A percentile compares a stretch with the other conserved stretches of the same genome.
Evolutionary conservation across 805 yeast genomes (phyloP).

Genomic region (Saccharomycopsis olivae): DNA sequence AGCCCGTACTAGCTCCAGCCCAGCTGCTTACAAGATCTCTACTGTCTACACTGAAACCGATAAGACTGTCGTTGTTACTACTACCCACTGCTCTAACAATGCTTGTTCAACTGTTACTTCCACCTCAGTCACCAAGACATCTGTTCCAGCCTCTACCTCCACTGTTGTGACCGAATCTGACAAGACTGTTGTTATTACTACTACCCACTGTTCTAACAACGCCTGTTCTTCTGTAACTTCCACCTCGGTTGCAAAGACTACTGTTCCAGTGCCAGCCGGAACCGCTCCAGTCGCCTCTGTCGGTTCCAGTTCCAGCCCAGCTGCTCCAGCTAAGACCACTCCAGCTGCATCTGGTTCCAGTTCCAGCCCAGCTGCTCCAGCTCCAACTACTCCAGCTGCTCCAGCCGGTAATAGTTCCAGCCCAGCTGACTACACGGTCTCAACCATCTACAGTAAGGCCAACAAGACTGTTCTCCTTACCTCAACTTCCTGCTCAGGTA

Average conservation of each 20-base stretch:
- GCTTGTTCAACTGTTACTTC: conserved; percentile 11
- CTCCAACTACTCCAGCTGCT: neutral
- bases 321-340: no score
- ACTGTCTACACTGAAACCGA: neutral
- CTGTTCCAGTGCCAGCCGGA: conserved; percentile 17
- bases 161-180: conserved; percentile 9
- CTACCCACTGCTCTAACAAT: conserved; percentile 21
- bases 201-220: neutral
- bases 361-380: neutral
- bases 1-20: neutral
- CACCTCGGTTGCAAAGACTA: neutral
- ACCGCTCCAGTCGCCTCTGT: conserved; percentile 14
- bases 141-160: conserved; percentile 12
- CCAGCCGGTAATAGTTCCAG: neutral
- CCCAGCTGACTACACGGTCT: neutral
- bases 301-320: conserved; percentile 1
- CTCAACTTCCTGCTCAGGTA: conserved; percentile 21
- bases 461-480: conserved; percentile 23
- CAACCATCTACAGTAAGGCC: neutral
- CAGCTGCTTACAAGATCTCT: neutral
- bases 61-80: conserved; percentile 24
- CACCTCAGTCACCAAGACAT: conserved; percentile 1
- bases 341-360: neutral
- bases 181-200: neutral
- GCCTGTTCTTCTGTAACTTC: neutral